Evolutionary conservation across 73 alveolate genomes (phyloP).

Genomic region (Breviolum minutum): DNA sequence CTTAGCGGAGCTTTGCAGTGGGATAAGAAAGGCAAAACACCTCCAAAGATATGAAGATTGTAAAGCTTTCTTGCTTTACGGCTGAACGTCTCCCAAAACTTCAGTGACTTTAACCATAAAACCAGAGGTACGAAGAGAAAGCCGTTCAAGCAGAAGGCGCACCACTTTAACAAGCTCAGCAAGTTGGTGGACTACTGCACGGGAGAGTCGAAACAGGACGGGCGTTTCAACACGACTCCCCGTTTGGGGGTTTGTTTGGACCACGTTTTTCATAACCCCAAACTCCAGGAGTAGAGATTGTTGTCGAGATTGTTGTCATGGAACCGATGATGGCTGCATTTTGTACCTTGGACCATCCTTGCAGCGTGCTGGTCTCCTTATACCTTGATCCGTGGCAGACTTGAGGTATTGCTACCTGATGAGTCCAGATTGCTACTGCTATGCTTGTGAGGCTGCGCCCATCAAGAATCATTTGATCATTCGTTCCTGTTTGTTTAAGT

Average conservation of each 20-base stretch:
- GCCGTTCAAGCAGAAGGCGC: neutral
- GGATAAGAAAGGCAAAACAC: neutral
- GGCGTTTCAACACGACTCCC: neutral
- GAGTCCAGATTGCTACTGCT: slow-evolving; percentile 57
- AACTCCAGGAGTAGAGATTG: slow-evolving; percentile 47
- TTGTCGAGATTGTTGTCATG: slow-evolving; percentile 39
- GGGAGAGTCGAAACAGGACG: neutral
- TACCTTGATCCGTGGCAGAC: neutral
- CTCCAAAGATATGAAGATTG: too few species aligned
- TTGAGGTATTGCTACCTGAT: slow-evolving; percentile 42
- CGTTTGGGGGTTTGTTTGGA: too few species aligned
- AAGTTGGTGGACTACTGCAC: slow-evolving; percentile 2
- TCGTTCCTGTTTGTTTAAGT: neutral
- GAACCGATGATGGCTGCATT: neutral
- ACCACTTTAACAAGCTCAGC: neutral
- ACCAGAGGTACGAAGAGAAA: too few species aligned
- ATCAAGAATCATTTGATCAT: too few species aligned
- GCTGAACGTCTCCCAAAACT: too few species aligned
- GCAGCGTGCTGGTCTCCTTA: neutral
- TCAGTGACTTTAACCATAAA: too few species aligned
- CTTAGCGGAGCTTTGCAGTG: neutral
- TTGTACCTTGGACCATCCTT: neutral
- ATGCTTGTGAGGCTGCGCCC: neutral
- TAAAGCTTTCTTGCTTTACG: too few species aligned
- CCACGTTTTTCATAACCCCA: too few species aligned